phyloP scores from a whole-genome alignment of 1,139 yeast species.

The Arxiozyma telluris region DNA sequence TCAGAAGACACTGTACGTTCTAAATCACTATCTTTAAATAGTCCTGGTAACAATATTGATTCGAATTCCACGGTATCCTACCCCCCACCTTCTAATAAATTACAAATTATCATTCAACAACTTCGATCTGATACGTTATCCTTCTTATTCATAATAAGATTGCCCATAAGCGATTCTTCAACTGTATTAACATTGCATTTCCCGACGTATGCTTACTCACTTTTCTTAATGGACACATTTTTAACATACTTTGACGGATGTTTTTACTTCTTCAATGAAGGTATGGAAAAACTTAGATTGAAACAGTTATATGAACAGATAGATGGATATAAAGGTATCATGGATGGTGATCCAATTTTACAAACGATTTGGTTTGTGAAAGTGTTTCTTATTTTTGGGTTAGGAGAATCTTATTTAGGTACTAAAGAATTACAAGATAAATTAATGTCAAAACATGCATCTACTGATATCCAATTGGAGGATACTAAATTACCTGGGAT shows the following conservation, averaged over 20 bases:
- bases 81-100: neutral
- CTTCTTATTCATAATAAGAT: neutral
- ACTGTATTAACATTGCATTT: neutral
- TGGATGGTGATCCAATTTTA: conserved; percentile 43
- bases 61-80: neutral
- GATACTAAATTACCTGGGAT: conserved; percentile 59
- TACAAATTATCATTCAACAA: neutral
- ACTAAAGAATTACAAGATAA: conserved; percentile 47
- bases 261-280: conserved; percentile 79
- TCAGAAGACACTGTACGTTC: neutral
- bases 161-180: neutral
- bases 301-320: conserved; percentile 45
- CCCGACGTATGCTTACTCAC: conserved; percentile 72
- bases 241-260: conserved; percentile 77
- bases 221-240: conserved; percentile 65
- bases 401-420: conserved; percentile 80
- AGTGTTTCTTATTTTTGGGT: conserved; percentile 62
- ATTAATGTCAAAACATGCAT: neutral
- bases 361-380: conserved; percentile 81
- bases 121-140: neutral
- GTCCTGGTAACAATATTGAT: neutral
- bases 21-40: neutral
- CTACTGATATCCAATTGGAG: neutral
- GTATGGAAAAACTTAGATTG: conserved; percentile 56
- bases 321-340: neutral